Conservation (phyloP, 495 filamentous ascomycete genomes). For the Penicillium maclennaniae region DNA sequence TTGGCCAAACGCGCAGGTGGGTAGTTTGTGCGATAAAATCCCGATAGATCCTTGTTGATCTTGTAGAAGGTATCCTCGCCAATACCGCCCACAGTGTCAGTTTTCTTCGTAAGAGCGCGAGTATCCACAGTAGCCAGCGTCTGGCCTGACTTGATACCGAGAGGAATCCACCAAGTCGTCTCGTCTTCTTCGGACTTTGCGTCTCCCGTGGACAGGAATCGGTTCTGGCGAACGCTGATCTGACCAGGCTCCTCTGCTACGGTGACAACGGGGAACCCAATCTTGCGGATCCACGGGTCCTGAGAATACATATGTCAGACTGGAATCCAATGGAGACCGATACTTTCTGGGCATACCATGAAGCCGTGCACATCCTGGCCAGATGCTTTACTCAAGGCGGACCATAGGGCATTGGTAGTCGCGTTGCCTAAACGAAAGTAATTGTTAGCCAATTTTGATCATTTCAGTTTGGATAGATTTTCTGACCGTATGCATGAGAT, state of each 20-base stretch:
- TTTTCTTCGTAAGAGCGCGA: conserved; percentile 67
- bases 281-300: conserved; percentile 87
- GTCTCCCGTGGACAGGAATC: conserved; percentile 89
- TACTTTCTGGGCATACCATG: conserved; percentile 54
- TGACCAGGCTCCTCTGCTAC: conserved; percentile 77
- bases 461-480: not conserved
- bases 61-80: conserved; percentile 80
- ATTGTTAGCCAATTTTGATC: not conserved
- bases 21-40: conserved; percentile 93
- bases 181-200: conserved; percentile 85
- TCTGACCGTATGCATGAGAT: conserved; percentile 67
- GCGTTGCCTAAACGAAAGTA: conserved; percentile 61
- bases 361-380: conserved; percentile 80
- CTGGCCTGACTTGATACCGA: conserved; percentile 63
- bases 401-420: conserved; percentile 89
- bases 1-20: conserved; percentile 71
- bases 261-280: conserved; percentile 88
- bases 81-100: conserved; percentile 67
- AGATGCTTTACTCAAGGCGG: conserved; percentile 81
- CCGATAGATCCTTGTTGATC: conserved; percentile 80
- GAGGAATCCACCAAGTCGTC: conserved; percentile 94
- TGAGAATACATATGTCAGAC: conserved; percentile 26
- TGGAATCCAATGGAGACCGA: not conserved
- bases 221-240: conserved; percentile 75
- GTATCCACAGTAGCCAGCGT: conserved; percentile 32